Evolutionary conservation across 2,329 filamentous ascomycete genomes (phyloP), one percentile per base, ranked within the genome.

Genomic region (Raffaelea albimanens): DNA sequence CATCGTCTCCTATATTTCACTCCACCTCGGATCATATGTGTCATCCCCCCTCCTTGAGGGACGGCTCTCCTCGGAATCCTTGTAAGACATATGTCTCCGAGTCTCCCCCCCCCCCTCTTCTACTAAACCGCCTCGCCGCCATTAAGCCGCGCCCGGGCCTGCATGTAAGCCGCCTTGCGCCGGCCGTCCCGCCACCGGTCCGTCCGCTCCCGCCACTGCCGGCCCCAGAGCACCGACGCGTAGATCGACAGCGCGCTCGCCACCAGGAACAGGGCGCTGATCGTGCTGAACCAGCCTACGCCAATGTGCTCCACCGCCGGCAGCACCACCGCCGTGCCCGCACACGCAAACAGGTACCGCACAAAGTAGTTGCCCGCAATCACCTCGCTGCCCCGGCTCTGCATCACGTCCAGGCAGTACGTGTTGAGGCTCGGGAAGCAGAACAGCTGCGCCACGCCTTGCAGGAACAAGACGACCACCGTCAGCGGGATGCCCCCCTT

Each of bases 401-500:
- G 83, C 81, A 90, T 87, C 13, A 91, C 85, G 61, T 93, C 86
- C 38, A 93, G 65, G 60, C 85, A 90, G 64, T 93, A 86, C 2
- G 81, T 83, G 59, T 86, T 85, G 50, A 87, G 58, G 51, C 73
- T 78, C 0, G 82, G 80, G 53, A 85, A 85, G 56, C 80, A 84
- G 55, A 85, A 82, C 3, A 85, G 63, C 59, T 86, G 82, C 2
- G 77, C 78, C 0, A 86, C 73, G 3, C 82, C 83, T 57, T 85
- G 82, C 2, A 81, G 44, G 56, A 86, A 86, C 74, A 86, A 81
- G 58, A 74, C 75, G 20, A 84, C 66, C 1, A 85, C 79, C 0
- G 80, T 81, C 1, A 82, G 57, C 2, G 67, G 61, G 18, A 71
- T 61, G 4, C 68, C 68, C 9, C 69, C 69, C 3, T 64, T 62